These are phyloP conservation scores for Solanum hybrid DNA, from an alignment of 305 asterid genomes.

Conservation along the genomic window DNA sequence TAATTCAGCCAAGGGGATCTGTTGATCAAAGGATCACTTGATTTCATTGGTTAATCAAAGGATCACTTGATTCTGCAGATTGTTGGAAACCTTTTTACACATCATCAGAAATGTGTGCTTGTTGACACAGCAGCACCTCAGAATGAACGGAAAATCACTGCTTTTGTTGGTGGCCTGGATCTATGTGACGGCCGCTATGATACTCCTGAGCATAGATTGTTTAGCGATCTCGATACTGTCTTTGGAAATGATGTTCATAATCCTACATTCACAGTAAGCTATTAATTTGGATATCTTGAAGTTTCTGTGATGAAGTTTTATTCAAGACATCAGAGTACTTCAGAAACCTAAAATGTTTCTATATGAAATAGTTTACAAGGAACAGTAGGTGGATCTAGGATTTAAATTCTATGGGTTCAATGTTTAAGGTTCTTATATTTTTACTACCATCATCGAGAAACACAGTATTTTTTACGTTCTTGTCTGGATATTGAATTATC, in stretches of 20 bases:
- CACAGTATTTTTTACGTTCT: neutral
- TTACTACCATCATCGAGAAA: neutral
- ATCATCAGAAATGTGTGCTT: constrained; percentile 22
- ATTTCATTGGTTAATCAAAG: neutral
- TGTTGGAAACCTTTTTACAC: constrained; percentile 19
- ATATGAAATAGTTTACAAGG: neutral
- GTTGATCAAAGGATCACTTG: neutral
- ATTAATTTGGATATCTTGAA: neutral
- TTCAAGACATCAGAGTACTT: neutral
- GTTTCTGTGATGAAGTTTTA: neutral
- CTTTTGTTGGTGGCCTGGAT: constrained; percentile 23
- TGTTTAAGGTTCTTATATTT: neutral
- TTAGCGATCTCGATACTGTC: constrained; percentile 14
- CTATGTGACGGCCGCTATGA: constrained; percentile 21
- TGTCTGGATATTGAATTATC: neutral
- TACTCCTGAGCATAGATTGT: constrained; percentile 17
- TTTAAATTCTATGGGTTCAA: neutral
- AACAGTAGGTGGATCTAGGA: neutral
- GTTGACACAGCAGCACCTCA: constrained; percentile 17
- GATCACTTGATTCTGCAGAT: constrained; percentile 6
- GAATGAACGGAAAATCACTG: constrained; percentile 14
- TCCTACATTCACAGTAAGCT: constrained; percentile 20
- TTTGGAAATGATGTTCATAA: constrained; percentile 17
- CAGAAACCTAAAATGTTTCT: neutral
- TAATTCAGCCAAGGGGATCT: neutral